Percentiles rank a stretch among this genome's conserved stretches.
Conservation (phyloP, 106 monocot species). For the Phalaenopsis equestris region DNA sequence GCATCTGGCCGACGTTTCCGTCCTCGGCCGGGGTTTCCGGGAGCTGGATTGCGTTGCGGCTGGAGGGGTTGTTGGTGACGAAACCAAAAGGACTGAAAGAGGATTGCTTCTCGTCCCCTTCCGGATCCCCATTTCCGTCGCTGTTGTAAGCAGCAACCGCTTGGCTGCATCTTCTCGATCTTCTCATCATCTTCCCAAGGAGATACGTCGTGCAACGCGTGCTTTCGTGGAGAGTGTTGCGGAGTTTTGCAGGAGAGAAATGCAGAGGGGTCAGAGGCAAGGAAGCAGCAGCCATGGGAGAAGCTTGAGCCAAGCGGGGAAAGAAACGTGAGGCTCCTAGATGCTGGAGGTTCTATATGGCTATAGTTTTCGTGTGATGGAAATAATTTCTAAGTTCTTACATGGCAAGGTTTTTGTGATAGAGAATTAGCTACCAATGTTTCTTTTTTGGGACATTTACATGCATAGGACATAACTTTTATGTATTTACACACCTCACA, state of each 20-base stretch:
- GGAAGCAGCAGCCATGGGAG: conserved; percentile 10
- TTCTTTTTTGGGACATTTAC: too few relatives aligned
- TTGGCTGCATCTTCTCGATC: conserved; percentile 9
- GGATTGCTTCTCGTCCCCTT: conserved; percentile 18
- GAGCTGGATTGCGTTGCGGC: conserved; percentile 85
- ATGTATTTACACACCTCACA: too few relatives aligned
- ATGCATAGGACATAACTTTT: too few relatives aligned
- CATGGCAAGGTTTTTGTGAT: too few relatives aligned
- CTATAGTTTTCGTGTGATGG: not conserved
- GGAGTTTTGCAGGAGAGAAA: conserved; percentile 8
- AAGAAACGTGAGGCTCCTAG: not conserved
- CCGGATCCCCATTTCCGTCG: conserved; percentile 11
- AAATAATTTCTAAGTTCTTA: too few relatives aligned
- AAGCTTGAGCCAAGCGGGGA: not conserved
- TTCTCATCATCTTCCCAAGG: not conserved
- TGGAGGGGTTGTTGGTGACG: conserved; percentile 96
- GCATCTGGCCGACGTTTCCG: conserved; percentile 98
- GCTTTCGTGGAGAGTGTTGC: not conserved
- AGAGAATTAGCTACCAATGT: too few relatives aligned
- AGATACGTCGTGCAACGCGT: not conserved
- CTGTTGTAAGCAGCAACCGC: conserved; percentile 16
- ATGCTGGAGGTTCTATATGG: not conserved
- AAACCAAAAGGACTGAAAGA: conserved; percentile 91
- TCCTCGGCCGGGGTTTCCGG: conserved; percentile 86
- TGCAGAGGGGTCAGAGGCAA: conserved; percentile 7